Evolutionary conservation across 1,139 yeast species (phyloP).

Genomic region (Pichia kudriavzevii): DNA sequence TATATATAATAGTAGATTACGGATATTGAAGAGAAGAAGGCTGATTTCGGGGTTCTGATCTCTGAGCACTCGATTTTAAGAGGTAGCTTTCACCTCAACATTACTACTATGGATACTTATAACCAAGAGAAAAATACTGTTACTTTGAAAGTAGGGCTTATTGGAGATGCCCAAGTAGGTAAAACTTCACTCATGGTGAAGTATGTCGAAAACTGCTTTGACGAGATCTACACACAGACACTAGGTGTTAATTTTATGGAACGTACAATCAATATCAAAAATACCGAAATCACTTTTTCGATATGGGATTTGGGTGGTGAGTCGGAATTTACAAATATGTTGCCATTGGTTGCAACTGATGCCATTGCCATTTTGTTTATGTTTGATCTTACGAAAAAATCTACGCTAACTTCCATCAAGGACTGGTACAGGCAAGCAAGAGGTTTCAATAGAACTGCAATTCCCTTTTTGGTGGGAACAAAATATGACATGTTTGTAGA

Average conservation of each 20-base stretch:
- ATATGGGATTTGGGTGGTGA: conserved; percentile 98
- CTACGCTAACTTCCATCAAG: conserved; percentile 77
- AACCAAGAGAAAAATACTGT: conserved; percentile 36
- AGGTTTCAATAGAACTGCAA: conserved; percentile 85
- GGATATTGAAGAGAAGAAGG: too few species aligned
- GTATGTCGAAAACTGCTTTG: conserved; percentile 90
- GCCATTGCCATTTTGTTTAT: conserved; percentile 89
- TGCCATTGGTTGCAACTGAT: conserved; percentile 87
- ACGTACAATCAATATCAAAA: conserved; percentile 75
- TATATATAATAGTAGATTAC: too few species aligned
- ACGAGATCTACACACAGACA: conserved; percentile 88
- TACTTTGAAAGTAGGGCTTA: conserved; percentile 83
- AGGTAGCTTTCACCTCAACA: too few species aligned
- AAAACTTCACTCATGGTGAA: conserved; percentile 96
- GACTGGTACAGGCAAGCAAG: conserved; percentile 96
- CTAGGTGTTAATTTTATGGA: conserved; percentile 95
- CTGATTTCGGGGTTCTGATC: too few species aligned
- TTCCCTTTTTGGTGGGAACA: conserved; percentile 89
- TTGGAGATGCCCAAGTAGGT: conserved; percentile 98
- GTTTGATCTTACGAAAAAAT: conserved; percentile 86
- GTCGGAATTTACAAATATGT: conserved; percentile 91
- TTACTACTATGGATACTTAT: too few species aligned
- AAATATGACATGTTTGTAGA: conserved; percentile 86
- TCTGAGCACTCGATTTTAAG: too few species aligned
- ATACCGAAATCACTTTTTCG: conserved; percentile 85